A percentile compares a stretch with the other conserved stretches of the same genome.
Conservation (phyloP, 1,284 basidiomycete genomes). For the Mycosarcoma mackinlayi region DNA sequence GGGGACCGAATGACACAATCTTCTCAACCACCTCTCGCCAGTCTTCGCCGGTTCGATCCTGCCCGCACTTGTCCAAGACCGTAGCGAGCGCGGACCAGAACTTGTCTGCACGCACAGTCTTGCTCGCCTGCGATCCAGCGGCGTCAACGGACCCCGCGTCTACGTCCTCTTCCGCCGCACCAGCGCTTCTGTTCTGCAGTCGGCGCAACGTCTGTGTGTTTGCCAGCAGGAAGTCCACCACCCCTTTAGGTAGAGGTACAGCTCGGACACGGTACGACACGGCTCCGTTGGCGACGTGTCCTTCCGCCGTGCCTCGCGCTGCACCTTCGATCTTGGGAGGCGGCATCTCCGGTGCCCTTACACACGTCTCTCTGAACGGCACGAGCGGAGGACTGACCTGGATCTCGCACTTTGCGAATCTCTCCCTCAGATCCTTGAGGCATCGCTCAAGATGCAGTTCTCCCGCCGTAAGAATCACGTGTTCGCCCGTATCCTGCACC, state of each 20-base stretch:
- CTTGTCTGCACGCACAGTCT: constrained; percentile 70
- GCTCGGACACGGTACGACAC: constrained; percentile 87
- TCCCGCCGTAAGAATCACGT: constrained; percentile 95
- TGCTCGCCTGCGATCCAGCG: constrained; percentile 36
- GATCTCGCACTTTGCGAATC: constrained; percentile 92
- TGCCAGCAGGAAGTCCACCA: constrained; percentile 80
- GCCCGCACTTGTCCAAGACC: constrained; percentile 71
- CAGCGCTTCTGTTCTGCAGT: constrained; percentile 53
- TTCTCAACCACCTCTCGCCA: constrained; percentile 80
- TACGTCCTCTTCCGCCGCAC: constrained; percentile 25
- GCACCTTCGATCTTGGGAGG: constrained; percentile 81
- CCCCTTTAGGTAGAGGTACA: constrained; percentile 77
- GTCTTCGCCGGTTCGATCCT: constrained; percentile 77
- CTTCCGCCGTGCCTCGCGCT: constrained; percentile 81
- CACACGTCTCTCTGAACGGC: constrained; percentile 94
- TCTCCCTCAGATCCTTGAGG: constrained; percentile 90
- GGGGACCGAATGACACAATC: constrained; percentile 93
- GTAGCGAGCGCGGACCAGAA: constrained; percentile 83
- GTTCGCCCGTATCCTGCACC: constrained; percentile 95
- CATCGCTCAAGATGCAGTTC: constrained; percentile 98
- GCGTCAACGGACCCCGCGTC: constrained; percentile 27
- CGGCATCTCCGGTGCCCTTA: constrained; percentile 79
- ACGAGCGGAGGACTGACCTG: constrained; percentile 95
- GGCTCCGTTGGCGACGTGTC: constrained; percentile 77
- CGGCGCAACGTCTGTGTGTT: constrained; percentile 73